phyloP scores from a whole-genome alignment of 2,329 filamentous ascomycete species.

The Trichoderma arundinaceum region DNA sequence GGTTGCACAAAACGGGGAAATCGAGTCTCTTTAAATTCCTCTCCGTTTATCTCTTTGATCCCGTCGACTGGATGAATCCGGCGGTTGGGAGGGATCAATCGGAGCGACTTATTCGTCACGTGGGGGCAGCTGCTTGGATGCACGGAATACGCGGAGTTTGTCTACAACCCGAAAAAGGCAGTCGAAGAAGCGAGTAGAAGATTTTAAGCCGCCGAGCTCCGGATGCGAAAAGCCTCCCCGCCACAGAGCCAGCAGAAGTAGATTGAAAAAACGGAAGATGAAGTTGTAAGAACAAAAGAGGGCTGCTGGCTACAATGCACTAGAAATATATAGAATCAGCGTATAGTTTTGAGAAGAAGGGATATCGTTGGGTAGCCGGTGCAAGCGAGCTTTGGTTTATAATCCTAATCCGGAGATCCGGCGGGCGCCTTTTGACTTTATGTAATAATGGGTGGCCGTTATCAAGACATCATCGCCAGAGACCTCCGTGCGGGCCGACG shows the following conservation, averaged over 20 bases:
- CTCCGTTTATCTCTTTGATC: neutral
- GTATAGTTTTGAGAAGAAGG: too few relatives aligned
- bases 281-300: neutral
- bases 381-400: neutral
- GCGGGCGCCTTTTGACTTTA: constrained; percentile 4
- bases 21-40: neutral
- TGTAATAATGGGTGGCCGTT: neutral
- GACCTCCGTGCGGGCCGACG: constrained; percentile 20
- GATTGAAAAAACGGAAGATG: neutral
- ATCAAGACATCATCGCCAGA: neutral
- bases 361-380: neutral
- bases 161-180: constrained; percentile 1
- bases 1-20: constrained; percentile 3
- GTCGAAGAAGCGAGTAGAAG: constrained; percentile 11
- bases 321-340: neutral
- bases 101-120: constrained; percentile 18
- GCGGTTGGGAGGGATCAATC: constrained; percentile 14
- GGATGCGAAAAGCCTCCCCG: neutral
- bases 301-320: constrained; percentile 8
- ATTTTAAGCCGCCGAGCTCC: neutral
- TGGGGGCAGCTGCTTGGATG: constrained; percentile 11
- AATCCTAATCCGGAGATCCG: constrained; percentile 26
- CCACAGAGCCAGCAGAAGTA: neutral
- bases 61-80: constrained; percentile 1
- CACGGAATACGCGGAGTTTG: neutral